Evolutionary conservation across 2,329 filamentous ascomycete genomes (phyloP).

Genomic region (Neocucurbitaria cava): DNA sequence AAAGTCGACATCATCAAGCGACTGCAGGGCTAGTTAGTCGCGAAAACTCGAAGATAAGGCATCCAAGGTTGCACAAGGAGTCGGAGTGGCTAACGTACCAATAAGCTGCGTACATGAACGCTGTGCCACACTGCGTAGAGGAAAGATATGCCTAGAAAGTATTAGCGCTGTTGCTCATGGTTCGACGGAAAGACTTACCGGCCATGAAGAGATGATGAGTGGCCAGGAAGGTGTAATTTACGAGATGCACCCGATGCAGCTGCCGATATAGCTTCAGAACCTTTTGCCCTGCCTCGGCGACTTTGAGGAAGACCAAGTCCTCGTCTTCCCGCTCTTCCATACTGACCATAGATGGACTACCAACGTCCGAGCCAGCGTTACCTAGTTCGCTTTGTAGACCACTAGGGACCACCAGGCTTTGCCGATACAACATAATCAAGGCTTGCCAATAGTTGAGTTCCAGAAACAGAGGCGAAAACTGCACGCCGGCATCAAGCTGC

Average conservation of each 20-base stretch:
- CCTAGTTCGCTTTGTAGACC: slow-evolving; percentile 81
- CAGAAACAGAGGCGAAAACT: slow-evolving; percentile 87
- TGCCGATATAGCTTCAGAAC: slow-evolving; percentile 90
- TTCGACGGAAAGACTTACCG: slow-evolving; percentile 59
- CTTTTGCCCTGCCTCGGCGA: slow-evolving; percentile 92
- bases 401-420: slow-evolving; percentile 84
- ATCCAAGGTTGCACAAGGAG: slow-evolving; percentile 17
- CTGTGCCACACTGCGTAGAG: slow-evolving; percentile 98
- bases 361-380: slow-evolving; percentile 63
- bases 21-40: slow-evolving; percentile 51
- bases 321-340: slow-evolving; percentile 80
- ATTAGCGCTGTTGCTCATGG: slow-evolving; percentile 18
- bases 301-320: slow-evolving; percentile 90
- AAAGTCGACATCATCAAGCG: slow-evolving; percentile 96
- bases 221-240: slow-evolving; percentile 95
- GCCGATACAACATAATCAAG: slow-evolving; percentile 92
- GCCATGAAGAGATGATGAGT: slow-evolving; percentile 98
- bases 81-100: slow-evolving; percentile 65
- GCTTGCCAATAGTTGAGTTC: slow-evolving; percentile 98
- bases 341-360: slow-evolving; percentile 64
- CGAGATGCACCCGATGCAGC: slow-evolving; percentile 83
- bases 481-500: slow-evolving; percentile 80
- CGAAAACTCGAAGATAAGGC: slow-evolving; percentile 5
- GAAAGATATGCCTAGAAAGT: slow-evolving; percentile 74
- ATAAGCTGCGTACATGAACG: slow-evolving; percentile 79